phyloP scores from a whole-genome alignment of 1,284 basidiomycete genomes.

The Ceratobasidium sp. region DNA sequence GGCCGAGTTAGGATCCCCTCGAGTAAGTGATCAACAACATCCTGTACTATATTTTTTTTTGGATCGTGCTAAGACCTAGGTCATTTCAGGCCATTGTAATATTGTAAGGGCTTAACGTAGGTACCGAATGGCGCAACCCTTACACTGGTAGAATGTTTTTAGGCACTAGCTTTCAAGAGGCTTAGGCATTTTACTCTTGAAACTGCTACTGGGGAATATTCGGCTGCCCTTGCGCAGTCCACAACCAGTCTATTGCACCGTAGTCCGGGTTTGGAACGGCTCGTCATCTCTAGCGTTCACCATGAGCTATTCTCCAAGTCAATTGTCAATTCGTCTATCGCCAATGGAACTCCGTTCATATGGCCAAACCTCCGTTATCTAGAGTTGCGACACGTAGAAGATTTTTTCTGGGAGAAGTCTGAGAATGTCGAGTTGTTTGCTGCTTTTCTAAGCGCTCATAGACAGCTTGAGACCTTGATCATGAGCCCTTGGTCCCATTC shows the following conservation, averaged over 20 bases:
- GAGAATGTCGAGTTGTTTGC: conserved; percentile 5
- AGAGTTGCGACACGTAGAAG: background rate
- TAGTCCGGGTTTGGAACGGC: conserved; percentile 12
- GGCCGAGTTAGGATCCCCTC: background rate
- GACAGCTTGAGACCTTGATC: background rate
- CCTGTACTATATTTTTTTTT: background rate
- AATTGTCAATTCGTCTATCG: background rate
- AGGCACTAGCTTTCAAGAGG: conserved; percentile 13
- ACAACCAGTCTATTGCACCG: background rate
- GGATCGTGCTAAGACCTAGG: background rate
- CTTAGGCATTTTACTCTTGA: conserved; percentile 14
- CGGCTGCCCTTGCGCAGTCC: background rate
- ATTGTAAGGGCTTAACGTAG: background rate
- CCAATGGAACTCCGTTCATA: background rate
- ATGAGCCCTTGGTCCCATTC: background rate
- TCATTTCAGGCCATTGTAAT: background rate
- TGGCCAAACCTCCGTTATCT: conserved; percentile 22
- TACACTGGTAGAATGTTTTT: background rate
- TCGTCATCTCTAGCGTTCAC: background rate
- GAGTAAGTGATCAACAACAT: background rate
- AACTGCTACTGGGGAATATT: background rate
- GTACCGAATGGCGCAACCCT: background rate
- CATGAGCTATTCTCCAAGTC: background rate
- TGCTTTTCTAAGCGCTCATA: conserved; percentile 18
- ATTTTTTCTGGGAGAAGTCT: conserved; percentile 1